phyloP scores from a whole-genome alignment of 2,329 filamentous ascomycete species.

The Orbilia oligospora region DNA sequence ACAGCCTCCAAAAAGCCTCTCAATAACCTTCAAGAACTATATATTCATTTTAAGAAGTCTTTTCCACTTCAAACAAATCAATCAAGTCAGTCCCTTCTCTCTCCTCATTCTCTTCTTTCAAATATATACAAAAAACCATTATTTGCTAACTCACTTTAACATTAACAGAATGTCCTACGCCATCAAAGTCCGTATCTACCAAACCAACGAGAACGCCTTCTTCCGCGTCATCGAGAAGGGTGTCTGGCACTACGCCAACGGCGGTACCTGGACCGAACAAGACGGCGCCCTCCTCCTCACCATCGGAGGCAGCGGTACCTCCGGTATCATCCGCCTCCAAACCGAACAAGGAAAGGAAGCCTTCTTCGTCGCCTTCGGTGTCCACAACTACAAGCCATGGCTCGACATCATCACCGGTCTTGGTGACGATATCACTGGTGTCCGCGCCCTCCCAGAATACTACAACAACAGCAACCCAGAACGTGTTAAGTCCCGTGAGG shows the following conservation, averaged over 20 bases:
- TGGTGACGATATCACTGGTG: slow-evolving; percentile 27
- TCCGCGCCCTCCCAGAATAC: slow-evolving; percentile 28
- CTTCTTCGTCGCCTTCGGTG: slow-evolving; percentile 43
- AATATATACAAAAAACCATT: not conserved
- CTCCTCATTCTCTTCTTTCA: not conserved
- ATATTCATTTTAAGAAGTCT: slow-evolving; percentile 3
- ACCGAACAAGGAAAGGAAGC: slow-evolving; percentile 29
- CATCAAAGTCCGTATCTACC: slow-evolving; percentile 49
- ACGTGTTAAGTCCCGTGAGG: slow-evolving; percentile 33
- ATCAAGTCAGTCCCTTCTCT: not conserved
- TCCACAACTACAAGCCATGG: slow-evolving; percentile 55
- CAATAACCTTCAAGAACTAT: slow-evolving; percentile 13
- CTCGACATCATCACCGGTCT: slow-evolving; percentile 47
- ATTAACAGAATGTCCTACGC: slow-evolving; percentile 26
- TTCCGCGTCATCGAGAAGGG: slow-evolving; percentile 67
- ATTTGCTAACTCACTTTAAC: not conserved
- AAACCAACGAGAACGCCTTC: slow-evolving; percentile 64
- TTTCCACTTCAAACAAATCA: slow-evolving; percentile 15
- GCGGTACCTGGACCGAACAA: slow-evolving; percentile 36
- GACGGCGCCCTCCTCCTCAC: slow-evolving; percentile 24
- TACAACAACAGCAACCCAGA: slow-evolving; percentile 38
- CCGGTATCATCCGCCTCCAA: slow-evolving; percentile 35
- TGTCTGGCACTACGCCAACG: slow-evolving; percentile 64
- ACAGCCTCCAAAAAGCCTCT: not conserved
- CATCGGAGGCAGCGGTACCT: slow-evolving; percentile 48